These are phyloP conservation scores for Colletotrichum tropicale DNA, from an alignment of 2,329 filamentous ascomycete genomes.

Conservation along the genomic window DNA sequence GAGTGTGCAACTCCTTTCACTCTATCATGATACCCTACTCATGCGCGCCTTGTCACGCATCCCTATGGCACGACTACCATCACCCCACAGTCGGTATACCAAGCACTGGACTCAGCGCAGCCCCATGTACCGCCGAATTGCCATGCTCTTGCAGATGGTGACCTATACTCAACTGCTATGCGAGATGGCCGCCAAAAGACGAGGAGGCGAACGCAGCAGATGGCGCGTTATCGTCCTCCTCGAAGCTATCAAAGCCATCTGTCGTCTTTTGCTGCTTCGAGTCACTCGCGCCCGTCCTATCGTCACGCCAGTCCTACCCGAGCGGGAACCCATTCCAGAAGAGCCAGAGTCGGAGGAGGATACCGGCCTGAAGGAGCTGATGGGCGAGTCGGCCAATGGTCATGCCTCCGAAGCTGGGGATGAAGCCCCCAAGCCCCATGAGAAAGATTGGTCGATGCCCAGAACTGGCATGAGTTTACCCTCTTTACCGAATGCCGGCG, in stretches of 20 bases:
- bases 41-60: slow-evolving; percentile 65
- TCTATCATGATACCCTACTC: slow-evolving; percentile 92
- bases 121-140: slow-evolving; percentile 78
- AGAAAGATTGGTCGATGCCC: slow-evolving; percentile 87
- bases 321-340: slow-evolving; percentile 77
- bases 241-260: slow-evolving; percentile 86
- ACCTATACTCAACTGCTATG: slow-evolving; percentile 96
- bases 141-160: slow-evolving; percentile 84
- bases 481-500: slow-evolving; percentile 77
- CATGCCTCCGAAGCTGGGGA: slow-evolving; percentile 58
- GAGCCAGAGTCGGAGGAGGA: slow-evolving; percentile 51
- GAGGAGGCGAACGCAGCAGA: slow-evolving; percentile 76
- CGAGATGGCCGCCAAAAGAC: slow-evolving; percentile 94
- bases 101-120: slow-evolving; percentile 68
- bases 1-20: slow-evolving; percentile 83
- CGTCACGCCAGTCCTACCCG: slow-evolving; percentile 82
- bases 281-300: slow-evolving; percentile 84
- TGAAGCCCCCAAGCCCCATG: slow-evolving; percentile 43
- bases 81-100: slow-evolving; percentile 69
- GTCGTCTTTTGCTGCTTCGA: slow-evolving; percentile 78
- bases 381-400: slow-evolving; percentile 62
- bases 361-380: slow-evolving; percentile 43
- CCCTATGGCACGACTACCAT: slow-evolving; percentile 57
- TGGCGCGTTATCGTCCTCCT: slow-evolving; percentile 89
- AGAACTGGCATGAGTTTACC: slow-evolving; percentile 87